These are phyloP conservation scores for Nectriaceae sp. DNA, from an alignment of 2,329 filamentous ascomycete genomes.

Conservation along the genomic window DNA sequence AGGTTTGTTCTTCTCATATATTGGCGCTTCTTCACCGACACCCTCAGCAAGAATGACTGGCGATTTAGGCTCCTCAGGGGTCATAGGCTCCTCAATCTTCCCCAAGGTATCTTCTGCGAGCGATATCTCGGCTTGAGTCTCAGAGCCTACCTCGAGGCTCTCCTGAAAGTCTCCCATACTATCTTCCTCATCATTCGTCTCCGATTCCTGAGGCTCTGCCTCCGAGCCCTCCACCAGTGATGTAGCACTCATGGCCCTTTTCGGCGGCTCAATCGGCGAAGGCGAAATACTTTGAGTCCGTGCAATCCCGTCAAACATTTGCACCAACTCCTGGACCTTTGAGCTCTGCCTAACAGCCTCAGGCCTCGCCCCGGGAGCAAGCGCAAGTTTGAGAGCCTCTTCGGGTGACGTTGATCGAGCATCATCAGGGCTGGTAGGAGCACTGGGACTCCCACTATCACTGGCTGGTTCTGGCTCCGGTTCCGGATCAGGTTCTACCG, in stretches of 20 bases:
- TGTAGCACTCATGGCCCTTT: not conserved
- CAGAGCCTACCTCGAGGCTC: not conserved
- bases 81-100: too few relatives aligned
- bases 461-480: not conserved
- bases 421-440: conserved; percentile 14
- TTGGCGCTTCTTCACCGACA: too few relatives aligned
- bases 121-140: too few relatives aligned
- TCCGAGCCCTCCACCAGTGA: not conserved
- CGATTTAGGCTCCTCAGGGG: too few relatives aligned
- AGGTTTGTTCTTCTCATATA: too few relatives aligned
- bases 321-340: conserved; percentile 53
- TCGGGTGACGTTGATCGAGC: conserved; percentile 21
- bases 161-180: not conserved
- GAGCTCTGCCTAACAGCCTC: conserved; percentile 33
- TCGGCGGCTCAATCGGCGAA: conserved; percentile 23
- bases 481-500: not conserved
- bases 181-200: not conserved
- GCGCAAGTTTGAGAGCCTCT: conserved; percentile 15
- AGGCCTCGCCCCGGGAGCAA: conserved; percentile 10
- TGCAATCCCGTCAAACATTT: conserved; percentile 50
- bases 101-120: too few relatives aligned
- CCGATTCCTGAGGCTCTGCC: not conserved
- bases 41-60: too few relatives aligned
- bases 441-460: conserved; percentile 6
- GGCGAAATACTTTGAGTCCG: conserved; percentile 17